A percentile compares a stretch with the other conserved stretches of the same genome.
Evolutionary conservation across 2,329 filamentous ascomycete genomes (phyloP).

Genomic region (Phyllosticta capitalensis): DNA sequence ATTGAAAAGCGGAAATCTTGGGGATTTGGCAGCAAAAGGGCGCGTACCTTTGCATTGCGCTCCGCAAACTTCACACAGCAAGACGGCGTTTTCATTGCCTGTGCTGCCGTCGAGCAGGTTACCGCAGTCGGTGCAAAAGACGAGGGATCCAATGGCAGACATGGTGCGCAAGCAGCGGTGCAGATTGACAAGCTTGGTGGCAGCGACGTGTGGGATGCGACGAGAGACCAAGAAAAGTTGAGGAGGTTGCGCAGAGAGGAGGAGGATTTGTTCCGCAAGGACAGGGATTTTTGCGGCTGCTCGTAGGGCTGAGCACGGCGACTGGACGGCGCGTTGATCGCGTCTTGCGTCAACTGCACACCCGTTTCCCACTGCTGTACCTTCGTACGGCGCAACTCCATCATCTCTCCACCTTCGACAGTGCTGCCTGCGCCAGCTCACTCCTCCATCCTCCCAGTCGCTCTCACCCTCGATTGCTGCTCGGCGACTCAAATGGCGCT

Average conservation of each 20-base stretch:
- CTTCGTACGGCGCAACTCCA: background rate
- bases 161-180: conserved; percentile 40
- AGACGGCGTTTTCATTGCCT: conserved; percentile 62
- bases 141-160: conserved; percentile 81
- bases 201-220: background rate
- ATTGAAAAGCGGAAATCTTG: background rate
- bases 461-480: background rate
- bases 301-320: background rate
- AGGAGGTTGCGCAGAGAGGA: conserved; percentile 1
- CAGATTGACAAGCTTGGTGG: background rate
- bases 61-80: conserved; percentile 80
- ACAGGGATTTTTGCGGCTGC: conserved; percentile 3
- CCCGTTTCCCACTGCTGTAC: background rate
- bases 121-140: conserved; percentile 89
- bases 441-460: background rate
- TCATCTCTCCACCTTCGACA: background rate
- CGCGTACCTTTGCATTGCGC: conserved; percentile 67
- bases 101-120: conserved; percentile 77
- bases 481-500: background rate
- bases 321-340: background rate
- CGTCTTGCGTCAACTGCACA: background rate
- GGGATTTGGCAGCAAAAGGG: background rate
- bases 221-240: background rate
- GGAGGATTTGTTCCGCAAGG: conserved; percentile 8
- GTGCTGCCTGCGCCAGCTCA: background rate